Conservation (phyloP, 352 stramenopile genomes). For the Phytopythium boreale region DNA sequence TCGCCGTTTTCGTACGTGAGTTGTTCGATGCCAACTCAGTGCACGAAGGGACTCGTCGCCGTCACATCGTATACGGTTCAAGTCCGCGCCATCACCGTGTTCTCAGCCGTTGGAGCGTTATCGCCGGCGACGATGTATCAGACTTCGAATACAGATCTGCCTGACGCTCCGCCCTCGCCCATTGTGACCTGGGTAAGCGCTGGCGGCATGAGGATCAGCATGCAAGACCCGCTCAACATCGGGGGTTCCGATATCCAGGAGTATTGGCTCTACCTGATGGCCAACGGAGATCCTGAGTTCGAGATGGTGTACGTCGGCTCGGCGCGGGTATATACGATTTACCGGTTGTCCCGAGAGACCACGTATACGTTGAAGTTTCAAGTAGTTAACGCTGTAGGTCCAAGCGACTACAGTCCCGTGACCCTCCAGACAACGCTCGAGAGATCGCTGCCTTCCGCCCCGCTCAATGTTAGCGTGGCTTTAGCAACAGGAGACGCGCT, state of each 20-base stretch:
- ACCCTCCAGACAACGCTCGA: conserved; percentile 28
- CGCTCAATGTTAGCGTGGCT: conserved; percentile 22
- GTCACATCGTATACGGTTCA: conserved; percentile 42
- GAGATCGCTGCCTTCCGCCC: conserved; percentile 37
- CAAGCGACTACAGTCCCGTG: conserved; percentile 29
- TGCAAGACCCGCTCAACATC: conserved; percentile 46
- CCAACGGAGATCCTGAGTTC: conserved; percentile 20
- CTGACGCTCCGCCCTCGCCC: conserved; percentile 30
- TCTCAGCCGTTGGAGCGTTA: conserved; percentile 24
- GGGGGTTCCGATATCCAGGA: conserved; percentile 38
- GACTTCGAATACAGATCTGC: conserved; percentile 38
- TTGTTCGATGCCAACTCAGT: conserved; percentile 31
- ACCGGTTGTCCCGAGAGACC: conserved; percentile 27
- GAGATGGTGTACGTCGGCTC: conserved; percentile 23
- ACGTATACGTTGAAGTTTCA: conserved; percentile 50
- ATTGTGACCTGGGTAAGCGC: conserved; percentile 33
- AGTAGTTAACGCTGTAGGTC: conserved; percentile 40
- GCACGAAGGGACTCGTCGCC: conserved; percentile 30
- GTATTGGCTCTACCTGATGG: conserved; percentile 39
- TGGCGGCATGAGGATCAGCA: conserved; percentile 49
- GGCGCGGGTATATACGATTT: conserved; percentile 21
- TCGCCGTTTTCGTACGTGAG: conserved; percentile 19
- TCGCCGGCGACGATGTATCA: conserved; percentile 18
- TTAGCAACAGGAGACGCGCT: conserved; percentile 40
- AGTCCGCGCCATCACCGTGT: conserved; percentile 26